Evolutionary conservation across 768 basidiomycete genomes (phyloP), one percentile per base, ranked within the genome.

Genomic region (Myochromella boudieri): DNA sequence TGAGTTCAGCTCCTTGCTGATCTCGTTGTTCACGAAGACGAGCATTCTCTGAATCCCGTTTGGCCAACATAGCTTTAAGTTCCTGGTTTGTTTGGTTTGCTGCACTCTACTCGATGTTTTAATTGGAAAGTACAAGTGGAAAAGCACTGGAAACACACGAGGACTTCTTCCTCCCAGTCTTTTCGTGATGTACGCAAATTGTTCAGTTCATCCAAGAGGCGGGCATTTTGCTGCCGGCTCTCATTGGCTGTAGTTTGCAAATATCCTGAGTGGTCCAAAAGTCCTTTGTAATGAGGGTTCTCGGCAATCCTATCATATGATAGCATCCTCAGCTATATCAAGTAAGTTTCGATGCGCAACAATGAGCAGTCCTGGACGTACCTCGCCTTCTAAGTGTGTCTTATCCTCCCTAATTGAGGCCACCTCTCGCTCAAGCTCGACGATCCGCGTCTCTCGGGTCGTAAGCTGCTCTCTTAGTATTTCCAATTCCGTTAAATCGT

Each of bases 1-100:
- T 62, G 22, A 88, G 55, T 54, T 91, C 90, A 3, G 82, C 78
- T 6, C 63, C 59, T 36, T 72, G 72, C 51, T 86, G 83, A 53
- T 91, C 88, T 6, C 89, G 80, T 51, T 82, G 75, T 42, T 85
- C 85, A 17, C 89, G 81, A 15, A 91, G 70, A 25, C 89, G 80
- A 15, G 72, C 63, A 54, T 79, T 80, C 43, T 91, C 88, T 2
- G 69, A 66, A 52, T 89, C 85, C 27, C 84, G 80, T 58, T 85
- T 87, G 7, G 69, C 68, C 28, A 87, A 62, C 61, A 80, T 72
- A 1, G 63, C 60, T 55, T 79, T 83, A 25, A 87, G 68, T 24
- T 94, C 88, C 53, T 85, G 77, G n/a, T 75, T 69, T 27, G 71
- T 66, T 57, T 79, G 72, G 22, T 71, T 74, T 8, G 76, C 72